Base-by-base conservation (phyloP, 305 asterid genomes). In the Solanum hybrid region DNA sequence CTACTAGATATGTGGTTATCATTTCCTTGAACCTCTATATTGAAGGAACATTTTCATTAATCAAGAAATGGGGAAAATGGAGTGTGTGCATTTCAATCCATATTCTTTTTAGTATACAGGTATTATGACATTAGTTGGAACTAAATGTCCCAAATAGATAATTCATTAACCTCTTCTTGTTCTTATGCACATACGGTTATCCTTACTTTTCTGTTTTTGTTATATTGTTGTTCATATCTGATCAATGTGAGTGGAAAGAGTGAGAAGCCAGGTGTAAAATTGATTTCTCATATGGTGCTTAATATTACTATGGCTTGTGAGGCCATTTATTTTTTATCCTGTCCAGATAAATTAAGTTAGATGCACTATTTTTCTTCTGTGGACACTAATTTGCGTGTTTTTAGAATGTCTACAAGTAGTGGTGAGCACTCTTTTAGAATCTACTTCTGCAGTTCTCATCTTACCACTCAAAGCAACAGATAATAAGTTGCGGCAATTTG, bases 391-490 rank as follows among this genome's bases (percentile, higher is more conserved):
- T 82, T 82, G 12, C 37, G 5, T 40, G 51, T 11, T 40, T 40
- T 40, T 40, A 40, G 16, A 40, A 40, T 40, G 51, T 40, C 16
- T 40, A 40, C 16, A 40, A 40, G 51, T 40, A 40, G 14, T 40
- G 51, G 51, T 40, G 4, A 40, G 51, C 51, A 96, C 93, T 89
- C 91, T 96, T 89, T 94, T 90, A 76, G 94, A 92, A 40, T 92
- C 93, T 89, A 90, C 94, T 91, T 92, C 94, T 91, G 93, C 94
- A 84, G 93, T 92, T 90, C 93, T 92, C 74, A 39, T 81, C n/a
- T 46, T 77, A 51, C 46, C 75, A 76, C 46, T 77, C 87, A 18
- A 69, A 88, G 78, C 85, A 77, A 34, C 78, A 77, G 22, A 26
- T 8, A 33, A 51, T 46, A 46, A 46, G 46, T 46, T 51, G 61